These are phyloP conservation scores for Epichloe hybrida DNA, from an alignment of 2,329 filamentous ascomycete species.

Conservation along the genomic window DNA sequence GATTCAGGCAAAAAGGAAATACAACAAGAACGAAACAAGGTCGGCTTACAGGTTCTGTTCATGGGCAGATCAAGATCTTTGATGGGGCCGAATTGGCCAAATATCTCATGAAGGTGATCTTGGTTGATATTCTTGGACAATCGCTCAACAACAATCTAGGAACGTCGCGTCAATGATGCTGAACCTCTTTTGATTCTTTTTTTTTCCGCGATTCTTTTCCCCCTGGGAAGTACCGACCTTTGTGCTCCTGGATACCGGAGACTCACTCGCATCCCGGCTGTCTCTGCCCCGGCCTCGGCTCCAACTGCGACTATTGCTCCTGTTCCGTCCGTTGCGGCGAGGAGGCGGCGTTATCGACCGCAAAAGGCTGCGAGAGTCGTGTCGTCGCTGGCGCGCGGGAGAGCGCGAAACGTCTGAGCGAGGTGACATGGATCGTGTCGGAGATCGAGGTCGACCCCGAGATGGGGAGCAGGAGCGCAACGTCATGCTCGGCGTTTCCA, in stretches of 20 bases:
- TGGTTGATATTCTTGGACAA: conserved; percentile 91
- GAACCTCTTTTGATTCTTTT: not conserved
- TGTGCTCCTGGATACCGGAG: conserved; percentile 32
- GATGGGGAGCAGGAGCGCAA: conserved; percentile 18
- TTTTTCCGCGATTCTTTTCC: not conserved
- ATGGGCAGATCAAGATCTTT: conserved; percentile 81
- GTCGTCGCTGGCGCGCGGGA: conserved; percentile 16
- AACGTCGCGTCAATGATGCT: not conserved
- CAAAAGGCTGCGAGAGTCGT: conserved; percentile 21
- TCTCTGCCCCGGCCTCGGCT: conserved; percentile 22
- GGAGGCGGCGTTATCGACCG: conserved; percentile 18
- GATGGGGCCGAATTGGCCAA: conserved; percentile 75
- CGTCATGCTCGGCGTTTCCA: conserved; percentile 11
- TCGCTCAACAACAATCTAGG: conserved; percentile 85
- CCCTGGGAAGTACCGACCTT: conserved; percentile 27
- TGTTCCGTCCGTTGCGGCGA: conserved; percentile 21
- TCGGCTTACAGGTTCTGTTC: conserved; percentile 61
- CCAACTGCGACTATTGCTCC: conserved; percentile 17
- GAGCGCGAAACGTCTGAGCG: conserved; percentile 22
- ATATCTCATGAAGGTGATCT: conserved; percentile 80
- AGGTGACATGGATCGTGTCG: conserved; percentile 22
- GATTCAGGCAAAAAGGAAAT: not conserved
- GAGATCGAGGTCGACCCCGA: conserved; percentile 19
- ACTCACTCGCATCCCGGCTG: conserved; percentile 23
- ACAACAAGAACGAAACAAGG: not conserved